phyloP scores from a whole-genome alignment of 2,329 filamentous ascomycete genomes.

The Microdochium paspali region DNA sequence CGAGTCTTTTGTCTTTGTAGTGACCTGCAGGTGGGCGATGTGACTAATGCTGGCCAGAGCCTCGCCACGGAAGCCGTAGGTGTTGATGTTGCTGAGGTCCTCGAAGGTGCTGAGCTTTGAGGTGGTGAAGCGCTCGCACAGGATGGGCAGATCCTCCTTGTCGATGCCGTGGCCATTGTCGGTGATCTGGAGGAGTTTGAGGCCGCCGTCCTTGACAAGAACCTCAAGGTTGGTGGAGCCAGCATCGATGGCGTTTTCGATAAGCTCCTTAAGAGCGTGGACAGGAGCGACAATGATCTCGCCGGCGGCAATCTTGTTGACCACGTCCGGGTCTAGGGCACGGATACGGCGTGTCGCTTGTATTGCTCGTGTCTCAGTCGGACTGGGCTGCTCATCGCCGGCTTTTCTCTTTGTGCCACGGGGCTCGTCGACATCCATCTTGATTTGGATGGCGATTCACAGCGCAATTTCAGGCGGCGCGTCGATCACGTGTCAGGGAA shows the following conservation, averaged over 20 bases:
- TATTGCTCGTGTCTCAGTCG: slow-evolving; percentile 16
- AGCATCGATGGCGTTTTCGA: slow-evolving; percentile 97
- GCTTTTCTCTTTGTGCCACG: slow-evolving; percentile 42
- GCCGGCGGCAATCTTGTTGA: slow-evolving; percentile 97
- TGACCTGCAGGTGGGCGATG: slow-evolving; percentile 91
- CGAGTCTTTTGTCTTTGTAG: slow-evolving; percentile 84
- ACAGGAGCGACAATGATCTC: slow-evolving; percentile 98
- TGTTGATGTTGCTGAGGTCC: slow-evolving; percentile 80
- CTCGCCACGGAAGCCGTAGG: slow-evolving; percentile 96
- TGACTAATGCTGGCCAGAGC: slow-evolving; percentile 96
- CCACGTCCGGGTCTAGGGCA: slow-evolving; percentile 83
- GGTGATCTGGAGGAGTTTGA: slow-evolving; percentile 93
- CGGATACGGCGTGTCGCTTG: slow-evolving; percentile 35
- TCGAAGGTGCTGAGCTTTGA: slow-evolving; percentile 93
- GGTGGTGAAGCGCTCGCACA: slow-evolving; percentile 94
- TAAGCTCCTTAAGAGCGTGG: slow-evolving; percentile 89
- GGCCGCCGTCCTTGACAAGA: slow-evolving; percentile 84
- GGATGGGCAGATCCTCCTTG: slow-evolving; percentile 80
- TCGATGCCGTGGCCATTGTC: slow-evolving; percentile 96
- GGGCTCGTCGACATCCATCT: slow-evolving; percentile 34
- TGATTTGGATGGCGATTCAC: slow-evolving; percentile 17
- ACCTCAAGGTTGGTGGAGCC: slow-evolving; percentile 87
- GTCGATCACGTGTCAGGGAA: too few species aligned
- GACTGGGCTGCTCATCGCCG: slow-evolving; percentile 23
- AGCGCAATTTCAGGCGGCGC: background rate